Base-by-base conservation (phyloP, 805 yeast species). In the Saccharomycopsis oosterbeekiorum region DNA sequence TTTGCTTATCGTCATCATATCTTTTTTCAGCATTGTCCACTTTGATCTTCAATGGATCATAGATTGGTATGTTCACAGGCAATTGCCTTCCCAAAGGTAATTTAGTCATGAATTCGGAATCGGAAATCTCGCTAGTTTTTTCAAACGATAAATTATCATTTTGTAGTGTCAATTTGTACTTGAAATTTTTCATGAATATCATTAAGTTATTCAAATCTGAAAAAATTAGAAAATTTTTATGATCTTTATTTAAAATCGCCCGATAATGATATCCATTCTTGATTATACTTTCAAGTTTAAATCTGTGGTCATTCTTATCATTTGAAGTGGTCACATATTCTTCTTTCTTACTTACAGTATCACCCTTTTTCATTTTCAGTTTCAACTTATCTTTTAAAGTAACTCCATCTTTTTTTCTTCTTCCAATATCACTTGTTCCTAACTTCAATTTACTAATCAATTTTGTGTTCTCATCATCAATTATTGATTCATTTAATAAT, bases 141-240 rank as follows among this genome's bases (percentile, higher is more conserved):
- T 64, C 59, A 55, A 64, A 64, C 8, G 21, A 40, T n/a, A 64
- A 40, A 29, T 64, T 60, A 40, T 64, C 59, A 55, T 64, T 64
- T 53, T 64, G 58, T 2, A 58, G 17, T n/a, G 29, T 55, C 17
- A 64, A 53, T 41, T 64, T 64, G 24, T 60, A 60, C 2, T 50
- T 59, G 4, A 64, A 56, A 41, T 60, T 62, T 17, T 60, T 29
- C 58, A 64, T 57, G 26, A 56, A 60, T 10, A 56, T 36, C 3
- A 60, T 21, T 42, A 64, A 54, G 17, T 57, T 56, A 21, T 60
- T 55, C n/a, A 64, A 55, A 50, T 64, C 65, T 2, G 37, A 17
- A 29, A 62, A 43, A 24, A 60, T 59, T 17, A 64, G 26, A 26
- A 34, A 12, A 37, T 59, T 59, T 5, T 36, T 15, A 37, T 26